These are phyloP conservation scores for Theobroma grandiflorum DNA, from an alignment of 441 rosid genomes.

Conservation along the genomic window DNA sequence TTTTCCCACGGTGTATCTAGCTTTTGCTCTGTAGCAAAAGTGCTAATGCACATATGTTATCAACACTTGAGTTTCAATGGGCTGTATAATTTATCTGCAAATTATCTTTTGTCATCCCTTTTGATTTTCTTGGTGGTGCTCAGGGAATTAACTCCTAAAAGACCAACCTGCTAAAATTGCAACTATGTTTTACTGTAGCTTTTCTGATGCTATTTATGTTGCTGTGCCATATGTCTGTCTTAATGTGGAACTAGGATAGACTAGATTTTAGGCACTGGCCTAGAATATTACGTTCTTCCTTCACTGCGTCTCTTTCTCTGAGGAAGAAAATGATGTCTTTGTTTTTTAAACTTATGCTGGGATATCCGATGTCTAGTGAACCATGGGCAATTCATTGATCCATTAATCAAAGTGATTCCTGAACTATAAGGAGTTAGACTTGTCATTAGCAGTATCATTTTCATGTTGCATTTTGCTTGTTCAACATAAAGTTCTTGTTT, in stretches of 20 bases:
- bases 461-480: too few relatives aligned
- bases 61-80: slow-evolving; percentile 32
- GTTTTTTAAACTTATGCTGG: not conserved
- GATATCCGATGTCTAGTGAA: not conserved
- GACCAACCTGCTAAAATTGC: slow-evolving; percentile 31
- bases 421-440: not conserved
- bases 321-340: not conserved
- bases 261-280: slow-evolving; percentile 12
- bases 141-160: slow-evolving; percentile 34
- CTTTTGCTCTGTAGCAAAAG: slow-evolving; percentile 28
- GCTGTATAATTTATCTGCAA: slow-evolving; percentile 41
- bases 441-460: not conserved
- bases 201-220: slow-evolving; percentile 34
- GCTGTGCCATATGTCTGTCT: slow-evolving; percentile 9
- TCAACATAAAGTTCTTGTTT: too few relatives aligned
- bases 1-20: slow-evolving; percentile 78
- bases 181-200: slow-evolving; percentile 22
- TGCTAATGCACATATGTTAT: slow-evolving; percentile 23
- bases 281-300: not conserved
- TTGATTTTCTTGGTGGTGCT: slow-evolving; percentile 34
- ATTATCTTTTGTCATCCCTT: slow-evolving; percentile 30
- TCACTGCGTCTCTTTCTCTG: not conserved
- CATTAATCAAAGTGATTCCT: not conserved
- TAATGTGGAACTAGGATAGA: slow-evolving; percentile 15
- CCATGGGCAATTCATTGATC: not conserved